Conservation (phyloP, 257 asterid genomes). For the Lantana camara region DNA sequence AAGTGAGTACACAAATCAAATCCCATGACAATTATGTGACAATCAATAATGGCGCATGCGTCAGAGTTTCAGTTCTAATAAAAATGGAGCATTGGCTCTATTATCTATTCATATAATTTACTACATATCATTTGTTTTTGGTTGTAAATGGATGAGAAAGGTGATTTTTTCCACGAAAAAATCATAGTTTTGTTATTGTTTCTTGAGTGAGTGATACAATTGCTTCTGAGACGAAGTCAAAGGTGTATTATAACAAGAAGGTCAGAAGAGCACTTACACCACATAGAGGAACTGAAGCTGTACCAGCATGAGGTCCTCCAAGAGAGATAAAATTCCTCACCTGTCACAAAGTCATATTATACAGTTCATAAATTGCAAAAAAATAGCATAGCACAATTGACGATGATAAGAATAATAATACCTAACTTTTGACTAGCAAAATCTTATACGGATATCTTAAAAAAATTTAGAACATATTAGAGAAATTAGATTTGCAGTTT, state of each 20-base stretch:
- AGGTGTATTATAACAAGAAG: slow-evolving; percentile 17
- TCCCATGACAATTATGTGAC: too few species aligned
- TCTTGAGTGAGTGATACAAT: neutral
- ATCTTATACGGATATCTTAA: neutral
- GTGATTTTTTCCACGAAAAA: neutral
- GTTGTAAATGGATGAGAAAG: neutral
- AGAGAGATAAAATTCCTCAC: slow-evolving; percentile 81
- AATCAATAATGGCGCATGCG: neutral
- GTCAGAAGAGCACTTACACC: slow-evolving; percentile 63
- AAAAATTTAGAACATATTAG: neutral
- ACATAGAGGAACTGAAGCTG: slow-evolving; percentile 97
- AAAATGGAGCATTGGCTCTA: neutral
- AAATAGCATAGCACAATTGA: neutral
- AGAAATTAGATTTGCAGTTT: slow-evolving; percentile 1
- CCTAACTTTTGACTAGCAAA: too few species aligned
- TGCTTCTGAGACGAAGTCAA: neutral
- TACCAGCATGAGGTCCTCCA: slow-evolving; percentile 99
- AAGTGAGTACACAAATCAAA: neutral
- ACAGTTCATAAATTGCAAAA: slow-evolving; percentile 21
- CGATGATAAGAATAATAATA: neutral
- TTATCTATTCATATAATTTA: neutral
- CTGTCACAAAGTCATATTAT: slow-evolving; percentile 36
- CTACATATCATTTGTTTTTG: neutral
- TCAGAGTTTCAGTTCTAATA: neutral
- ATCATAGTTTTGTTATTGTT: slow-evolving; percentile 1